Conservation (phyloP, 202 grass and related monocot species). For the Cymbopogon flexuosus region DNA sequence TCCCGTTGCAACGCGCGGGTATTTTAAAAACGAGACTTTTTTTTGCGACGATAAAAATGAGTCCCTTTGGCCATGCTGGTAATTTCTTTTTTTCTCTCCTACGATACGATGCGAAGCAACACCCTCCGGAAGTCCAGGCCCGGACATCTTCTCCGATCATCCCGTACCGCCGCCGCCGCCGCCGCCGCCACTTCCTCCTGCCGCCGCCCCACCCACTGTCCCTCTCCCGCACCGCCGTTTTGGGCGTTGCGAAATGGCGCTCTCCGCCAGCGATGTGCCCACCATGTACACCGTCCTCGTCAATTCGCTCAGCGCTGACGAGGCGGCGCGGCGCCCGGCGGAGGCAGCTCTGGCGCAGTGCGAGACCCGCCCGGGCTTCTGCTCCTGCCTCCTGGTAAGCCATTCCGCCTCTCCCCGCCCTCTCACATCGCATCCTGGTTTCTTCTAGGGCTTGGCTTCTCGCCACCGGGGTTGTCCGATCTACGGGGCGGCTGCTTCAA, state of each 20-base stretch:
- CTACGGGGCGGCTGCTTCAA: background rate
- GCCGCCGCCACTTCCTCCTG: background rate
- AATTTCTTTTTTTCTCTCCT: background rate
- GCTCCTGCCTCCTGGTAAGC: constrained; percentile 91
- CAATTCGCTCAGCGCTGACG: constrained; percentile 83
- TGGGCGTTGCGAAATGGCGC: constrained; percentile 42
- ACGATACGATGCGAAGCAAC: background rate
- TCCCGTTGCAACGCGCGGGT: no score
- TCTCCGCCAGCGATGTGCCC: constrained; percentile 77
- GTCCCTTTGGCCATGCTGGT: background rate
- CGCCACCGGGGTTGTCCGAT: background rate
- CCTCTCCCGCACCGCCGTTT: no score
- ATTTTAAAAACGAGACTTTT: no score
- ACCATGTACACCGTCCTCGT: constrained; percentile 75
- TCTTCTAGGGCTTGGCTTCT: constrained; percentile 25
- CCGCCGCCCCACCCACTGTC: background rate
- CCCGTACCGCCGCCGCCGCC: background rate
- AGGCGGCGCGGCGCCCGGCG: constrained; percentile 61
- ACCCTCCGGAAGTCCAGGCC: background rate
- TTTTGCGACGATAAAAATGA: background rate
- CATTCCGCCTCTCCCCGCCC: background rate
- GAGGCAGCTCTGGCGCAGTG: constrained; percentile 76
- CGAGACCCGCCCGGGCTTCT: constrained; percentile 81
- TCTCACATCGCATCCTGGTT: background rate
- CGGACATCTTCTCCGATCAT: constrained; percentile 20